Percentiles rank a stretch among this genome's conserved stretches.
Conservation (phyloP, 1,284 basidiomycete species). For the Testicularia cyperi region DNA sequence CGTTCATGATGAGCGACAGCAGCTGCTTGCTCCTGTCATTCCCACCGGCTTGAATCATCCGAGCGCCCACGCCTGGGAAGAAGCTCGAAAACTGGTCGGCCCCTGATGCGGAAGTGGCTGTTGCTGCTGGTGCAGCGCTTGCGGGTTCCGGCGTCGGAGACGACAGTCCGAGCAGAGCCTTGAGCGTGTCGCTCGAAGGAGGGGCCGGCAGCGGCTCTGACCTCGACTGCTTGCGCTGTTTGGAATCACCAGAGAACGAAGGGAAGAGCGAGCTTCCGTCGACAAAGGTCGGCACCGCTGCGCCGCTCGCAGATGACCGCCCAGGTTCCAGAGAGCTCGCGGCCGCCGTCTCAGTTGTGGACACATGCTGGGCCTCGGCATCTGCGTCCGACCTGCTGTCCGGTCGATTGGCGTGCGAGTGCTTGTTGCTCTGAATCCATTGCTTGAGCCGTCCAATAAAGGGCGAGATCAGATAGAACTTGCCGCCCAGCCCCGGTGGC, state of each 20-base stretch:
- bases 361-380: constrained; percentile 3
- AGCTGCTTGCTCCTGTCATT: constrained; percentile 40
- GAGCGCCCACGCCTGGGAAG: constrained; percentile 25
- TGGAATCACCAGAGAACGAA: constrained; percentile 16
- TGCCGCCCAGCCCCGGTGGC: constrained; percentile 64
- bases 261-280: constrained; percentile 33
- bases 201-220: constrained; percentile 31
- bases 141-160: constrained; percentile 20
- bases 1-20: constrained; percentile 30
- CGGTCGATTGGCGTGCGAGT: constrained; percentile 34
- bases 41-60: constrained; percentile 38
- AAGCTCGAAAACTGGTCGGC: constrained; percentile 9
- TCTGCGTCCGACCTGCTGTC: constrained; percentile 3
- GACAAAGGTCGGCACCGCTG: constrained; percentile 22
- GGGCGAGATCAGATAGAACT: constrained; percentile 93
- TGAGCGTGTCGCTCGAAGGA: constrained; percentile 41
- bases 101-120: constrained; percentile 1
- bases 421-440: constrained; percentile 55
- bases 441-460: constrained; percentile 68
- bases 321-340: background rate
- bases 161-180: constrained; percentile 38
- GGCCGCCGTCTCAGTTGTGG: background rate
- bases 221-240: constrained; percentile 6
- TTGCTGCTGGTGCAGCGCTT: background rate
- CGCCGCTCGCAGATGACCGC: background rate